Conservation (phyloP, 2,329 filamentous ascomycete species). For the Davidsoniella eucalypti region DNA sequence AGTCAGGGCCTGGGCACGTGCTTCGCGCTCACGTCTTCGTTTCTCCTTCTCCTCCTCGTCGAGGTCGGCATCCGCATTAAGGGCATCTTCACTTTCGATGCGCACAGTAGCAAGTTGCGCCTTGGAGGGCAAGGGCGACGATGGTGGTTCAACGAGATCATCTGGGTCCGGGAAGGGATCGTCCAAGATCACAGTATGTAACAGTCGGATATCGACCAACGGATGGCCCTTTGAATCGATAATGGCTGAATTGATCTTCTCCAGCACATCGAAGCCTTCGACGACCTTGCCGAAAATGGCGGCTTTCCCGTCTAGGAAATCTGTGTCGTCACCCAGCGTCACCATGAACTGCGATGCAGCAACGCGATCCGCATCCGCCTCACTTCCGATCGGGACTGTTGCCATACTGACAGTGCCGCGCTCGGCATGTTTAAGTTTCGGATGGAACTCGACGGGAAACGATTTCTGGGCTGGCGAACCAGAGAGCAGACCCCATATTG, state of each 20-base stretch:
- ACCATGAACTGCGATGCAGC: slow-evolving; percentile 89
- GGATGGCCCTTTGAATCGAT: slow-evolving; percentile 74
- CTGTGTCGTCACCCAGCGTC: slow-evolving; percentile 74
- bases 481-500: slow-evolving; percentile 75
- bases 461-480: slow-evolving; percentile 49
- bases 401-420: slow-evolving; percentile 95
- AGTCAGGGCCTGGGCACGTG: slow-evolving; percentile 81
- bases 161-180: slow-evolving; percentile 75
- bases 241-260: slow-evolving; percentile 84
- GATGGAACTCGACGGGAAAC: slow-evolving; percentile 70
- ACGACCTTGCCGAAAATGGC: slow-evolving; percentile 91
- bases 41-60: slow-evolving; percentile 72
- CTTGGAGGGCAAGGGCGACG: slow-evolving; percentile 65
- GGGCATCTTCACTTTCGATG: slow-evolving; percentile 73
- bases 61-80: slow-evolving; percentile 51
- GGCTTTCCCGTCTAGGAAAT: slow-evolving; percentile 84
- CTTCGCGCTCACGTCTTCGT: slow-evolving; percentile 71
- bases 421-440: slow-evolving; percentile 75
- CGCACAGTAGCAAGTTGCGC: slow-evolving; percentile 81
- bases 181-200: slow-evolving; percentile 81
- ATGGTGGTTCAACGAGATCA: slow-evolving; percentile 46
- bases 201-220: slow-evolving; percentile 84
- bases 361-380: slow-evolving; percentile 57
- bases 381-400: slow-evolving; percentile 70
- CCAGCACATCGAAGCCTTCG: slow-evolving; percentile 83